phyloP scores from a whole-genome alignment of 176 grass and related monocot species.

The Ananas comosus region DNA sequence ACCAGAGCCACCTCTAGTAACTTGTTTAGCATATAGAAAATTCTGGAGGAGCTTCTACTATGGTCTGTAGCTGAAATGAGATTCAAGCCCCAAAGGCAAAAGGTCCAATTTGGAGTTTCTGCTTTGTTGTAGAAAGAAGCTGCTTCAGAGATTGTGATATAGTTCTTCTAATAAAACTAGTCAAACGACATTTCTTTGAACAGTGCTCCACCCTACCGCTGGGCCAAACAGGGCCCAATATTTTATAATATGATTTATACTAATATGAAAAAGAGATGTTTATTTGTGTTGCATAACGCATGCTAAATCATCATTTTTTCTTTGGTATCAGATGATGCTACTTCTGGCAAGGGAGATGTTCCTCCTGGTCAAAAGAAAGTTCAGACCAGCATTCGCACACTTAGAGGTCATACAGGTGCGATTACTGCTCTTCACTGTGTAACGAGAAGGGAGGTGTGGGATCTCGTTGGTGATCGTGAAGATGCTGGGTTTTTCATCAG shows the following conservation, averaged over 20 bases:
- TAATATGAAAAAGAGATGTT: too few species aligned
- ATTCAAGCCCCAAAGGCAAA: too few species aligned
- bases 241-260: too few species aligned
- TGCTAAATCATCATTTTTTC: not conserved
- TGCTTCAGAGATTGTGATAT: too few species aligned
- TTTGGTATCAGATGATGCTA: constrained; percentile 47
- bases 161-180: not conserved
- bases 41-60: too few species aligned
- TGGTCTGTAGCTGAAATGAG: too few species aligned
- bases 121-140: too few species aligned
- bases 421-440: constrained; percentile 96
- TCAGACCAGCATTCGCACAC: constrained; percentile 88
- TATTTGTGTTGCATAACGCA: not conserved
- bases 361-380: constrained; percentile 66
- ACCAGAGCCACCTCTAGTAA: too few species aligned
- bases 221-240: too few species aligned
- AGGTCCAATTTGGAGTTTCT: too few species aligned
- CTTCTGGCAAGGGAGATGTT: constrained; percentile 48
- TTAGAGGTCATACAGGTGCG: constrained; percentile 94
- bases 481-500: constrained; percentile 99
- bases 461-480: constrained; percentile 99
- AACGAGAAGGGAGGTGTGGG: constrained; percentile 90
- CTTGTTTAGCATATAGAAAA: not conserved
- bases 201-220: too few species aligned
- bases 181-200: not conserved